phyloP scores from a whole-genome alignment of 202 grass and related monocot species.

The Zizania palustris region DNA sequence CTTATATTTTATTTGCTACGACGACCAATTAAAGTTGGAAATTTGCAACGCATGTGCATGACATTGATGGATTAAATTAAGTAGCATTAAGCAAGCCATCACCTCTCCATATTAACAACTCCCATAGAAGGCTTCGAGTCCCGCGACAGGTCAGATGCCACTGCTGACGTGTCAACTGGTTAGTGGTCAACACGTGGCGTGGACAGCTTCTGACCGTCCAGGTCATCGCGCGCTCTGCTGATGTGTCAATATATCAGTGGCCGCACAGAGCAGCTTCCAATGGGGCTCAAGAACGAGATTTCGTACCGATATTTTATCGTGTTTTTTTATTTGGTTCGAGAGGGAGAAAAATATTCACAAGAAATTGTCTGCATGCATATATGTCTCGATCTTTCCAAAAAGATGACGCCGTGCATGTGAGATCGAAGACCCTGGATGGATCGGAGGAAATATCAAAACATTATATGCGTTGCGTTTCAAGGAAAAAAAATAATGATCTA shows the following conservation, averaged over 20 bases:
- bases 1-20: neutral
- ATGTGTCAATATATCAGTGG: constrained; percentile 45
- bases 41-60: neutral
- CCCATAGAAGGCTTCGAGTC: constrained; percentile 14
- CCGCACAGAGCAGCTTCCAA: constrained; percentile 12
- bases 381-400: too few relatives aligned
- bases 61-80: too few relatives aligned
- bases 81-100: neutral
- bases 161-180: constrained; percentile 34
- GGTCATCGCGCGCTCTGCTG: constrained; percentile 27
- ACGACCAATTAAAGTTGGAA: neutral
- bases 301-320: constrained; percentile 15
- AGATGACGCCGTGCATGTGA: neutral
- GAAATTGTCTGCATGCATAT: too few relatives aligned
- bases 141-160: neutral
- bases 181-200: neutral
- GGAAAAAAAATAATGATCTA: neutral
- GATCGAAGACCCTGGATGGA: constrained; percentile 6
- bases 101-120: neutral
- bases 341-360: constrained; percentile 27
- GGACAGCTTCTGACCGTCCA: neutral
- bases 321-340: neutral
- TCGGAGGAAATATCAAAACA: constrained; percentile 7
- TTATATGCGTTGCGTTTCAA: neutral
- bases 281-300: constrained; percentile 27